phyloP scores from a whole-genome alignment of 371 early-diverging fungal species.

The Syncephalastrum sp. region DNA sequence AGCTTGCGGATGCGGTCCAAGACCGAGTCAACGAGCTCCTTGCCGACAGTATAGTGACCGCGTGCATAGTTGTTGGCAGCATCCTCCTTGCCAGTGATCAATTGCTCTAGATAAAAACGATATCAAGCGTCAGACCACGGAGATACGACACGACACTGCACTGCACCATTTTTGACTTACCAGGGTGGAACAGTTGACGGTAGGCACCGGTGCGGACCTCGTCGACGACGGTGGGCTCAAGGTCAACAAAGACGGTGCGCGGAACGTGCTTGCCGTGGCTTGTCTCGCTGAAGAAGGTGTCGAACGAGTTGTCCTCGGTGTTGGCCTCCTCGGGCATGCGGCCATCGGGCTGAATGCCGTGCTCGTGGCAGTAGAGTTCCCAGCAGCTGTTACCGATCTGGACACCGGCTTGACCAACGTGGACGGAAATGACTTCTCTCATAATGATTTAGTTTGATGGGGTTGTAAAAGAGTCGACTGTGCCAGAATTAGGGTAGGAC shows the following conservation, averaged over 20 bases:
- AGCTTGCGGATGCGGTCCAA: constrained; percentile 97
- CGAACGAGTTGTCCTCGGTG: constrained; percentile 33
- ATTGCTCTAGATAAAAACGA: constrained; percentile 59
- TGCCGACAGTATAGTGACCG: constrained; percentile 99
- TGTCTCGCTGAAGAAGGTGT: constrained; percentile 94
- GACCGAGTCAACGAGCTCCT: constrained; percentile 96
- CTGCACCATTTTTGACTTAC: constrained; percentile 14
- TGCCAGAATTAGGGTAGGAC: constrained; percentile 32
- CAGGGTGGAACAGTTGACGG: constrained; percentile 98
- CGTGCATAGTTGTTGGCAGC: constrained; percentile 99
- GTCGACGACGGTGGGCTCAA: constrained; percentile 98
- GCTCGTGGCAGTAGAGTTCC: constrained; percentile 82
- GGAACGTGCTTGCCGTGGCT: constrained; percentile 97
- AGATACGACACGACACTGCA: not conserved
- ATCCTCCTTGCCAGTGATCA: constrained; percentile 99
- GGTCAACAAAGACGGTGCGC: constrained; percentile 96
- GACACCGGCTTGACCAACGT: constrained; percentile 97
- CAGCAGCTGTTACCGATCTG: constrained; percentile 99
- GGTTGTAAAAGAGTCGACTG: constrained; percentile 20
- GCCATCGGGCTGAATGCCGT: constrained; percentile 98
- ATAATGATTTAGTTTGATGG: constrained; percentile 45
- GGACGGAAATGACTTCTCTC: constrained; percentile 98
- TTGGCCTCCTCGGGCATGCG: constrained; percentile 67
- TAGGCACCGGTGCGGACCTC: constrained; percentile 96
- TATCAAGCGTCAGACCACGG: not conserved